Conservation (phyloP, 129 eudicot genomes). For the Lactuca sativa region DNA sequence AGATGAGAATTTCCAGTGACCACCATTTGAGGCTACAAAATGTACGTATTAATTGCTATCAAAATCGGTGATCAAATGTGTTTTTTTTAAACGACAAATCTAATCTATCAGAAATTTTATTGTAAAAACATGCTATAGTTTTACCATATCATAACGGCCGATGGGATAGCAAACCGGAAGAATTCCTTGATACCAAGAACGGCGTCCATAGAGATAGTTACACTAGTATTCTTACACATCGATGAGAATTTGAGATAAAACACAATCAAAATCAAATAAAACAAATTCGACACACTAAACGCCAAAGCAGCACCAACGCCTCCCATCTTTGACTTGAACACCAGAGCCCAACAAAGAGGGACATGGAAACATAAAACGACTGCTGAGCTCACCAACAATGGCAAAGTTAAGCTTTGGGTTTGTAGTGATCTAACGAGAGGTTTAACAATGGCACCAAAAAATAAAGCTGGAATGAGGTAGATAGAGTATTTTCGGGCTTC, state of each 20-base stretch:
- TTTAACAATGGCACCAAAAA: constrained; percentile 55
- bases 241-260: constrained; percentile 47
- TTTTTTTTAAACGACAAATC: background rate
- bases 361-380: constrained; percentile 49
- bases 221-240: constrained; percentile 40
- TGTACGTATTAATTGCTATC: background rate
- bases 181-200: constrained; percentile 49
- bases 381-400: constrained; percentile 51
- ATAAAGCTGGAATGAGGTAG: constrained; percentile 59
- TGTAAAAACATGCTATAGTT: background rate
- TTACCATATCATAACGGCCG: constrained; percentile 69
- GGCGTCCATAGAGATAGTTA: constrained; percentile 42
- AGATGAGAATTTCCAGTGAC: constrained; percentile 30
- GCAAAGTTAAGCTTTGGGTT: constrained; percentile 53
- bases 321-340: constrained; percentile 55
- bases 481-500: constrained; percentile 53
- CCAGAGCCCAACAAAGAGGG: constrained; percentile 62
- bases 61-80: background rate
- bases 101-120: background rate
- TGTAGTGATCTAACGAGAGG: constrained; percentile 61
- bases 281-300: constrained; percentile 52
- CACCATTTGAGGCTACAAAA: constrained; percentile 26
- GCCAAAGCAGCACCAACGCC: constrained; percentile 65
- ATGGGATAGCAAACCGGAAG: constrained; percentile 53
- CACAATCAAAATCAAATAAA: constrained; percentile 37